These are phyloP conservation scores for Myriosclerotinia scirpicola DNA, from an alignment of 2,329 filamentous ascomycete species.

Conservation along the genomic window DNA sequence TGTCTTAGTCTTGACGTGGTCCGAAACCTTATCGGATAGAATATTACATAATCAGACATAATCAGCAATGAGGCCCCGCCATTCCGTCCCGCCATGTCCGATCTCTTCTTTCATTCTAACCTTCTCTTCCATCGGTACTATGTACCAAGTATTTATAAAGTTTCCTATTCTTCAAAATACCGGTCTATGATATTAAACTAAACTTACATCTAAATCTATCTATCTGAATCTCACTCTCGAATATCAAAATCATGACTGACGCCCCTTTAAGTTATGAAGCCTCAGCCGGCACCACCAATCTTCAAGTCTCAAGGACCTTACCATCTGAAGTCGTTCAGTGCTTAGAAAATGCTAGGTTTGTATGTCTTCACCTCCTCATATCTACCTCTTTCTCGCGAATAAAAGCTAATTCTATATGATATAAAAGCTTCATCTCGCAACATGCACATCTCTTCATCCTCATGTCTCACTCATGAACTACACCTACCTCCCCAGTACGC, in stretches of 20 bases:
- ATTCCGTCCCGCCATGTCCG: background rate
- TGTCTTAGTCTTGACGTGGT: too few species aligned
- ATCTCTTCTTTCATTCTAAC: background rate
- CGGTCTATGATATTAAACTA: background rate
- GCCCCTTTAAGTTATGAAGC: conserved; percentile 65
- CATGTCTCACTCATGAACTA: conserved; percentile 99
- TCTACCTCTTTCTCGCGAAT: background rate
- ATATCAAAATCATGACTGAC: conserved; percentile 7
- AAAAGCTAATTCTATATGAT: background rate
- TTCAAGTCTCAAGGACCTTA: conserved; percentile 64
- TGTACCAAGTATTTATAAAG: too few species aligned
- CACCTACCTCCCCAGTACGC: conserved; percentile 84
- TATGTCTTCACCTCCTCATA: conserved; percentile 47
- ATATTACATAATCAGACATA: conserved; percentile 4
- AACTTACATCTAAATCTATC: too few species aligned
- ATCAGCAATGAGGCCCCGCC: background rate
- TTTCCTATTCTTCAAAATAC: background rate
- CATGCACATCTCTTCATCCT: conserved; percentile 77
- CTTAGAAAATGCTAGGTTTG: conserved; percentile 91
- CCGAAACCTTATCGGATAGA: background rate
- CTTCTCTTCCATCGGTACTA: conserved; percentile 9
- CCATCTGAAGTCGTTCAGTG: conserved; percentile 86
- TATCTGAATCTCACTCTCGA: too few species aligned
- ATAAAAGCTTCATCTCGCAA: conserved; percentile 90
- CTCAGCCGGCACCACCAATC: conserved; percentile 68